Percentiles rank a stretch among this genome's conserved stretches.
Conservation (phyloP, 1,139 yeast species). For the Geotrichum phurueaensis region DNA sequence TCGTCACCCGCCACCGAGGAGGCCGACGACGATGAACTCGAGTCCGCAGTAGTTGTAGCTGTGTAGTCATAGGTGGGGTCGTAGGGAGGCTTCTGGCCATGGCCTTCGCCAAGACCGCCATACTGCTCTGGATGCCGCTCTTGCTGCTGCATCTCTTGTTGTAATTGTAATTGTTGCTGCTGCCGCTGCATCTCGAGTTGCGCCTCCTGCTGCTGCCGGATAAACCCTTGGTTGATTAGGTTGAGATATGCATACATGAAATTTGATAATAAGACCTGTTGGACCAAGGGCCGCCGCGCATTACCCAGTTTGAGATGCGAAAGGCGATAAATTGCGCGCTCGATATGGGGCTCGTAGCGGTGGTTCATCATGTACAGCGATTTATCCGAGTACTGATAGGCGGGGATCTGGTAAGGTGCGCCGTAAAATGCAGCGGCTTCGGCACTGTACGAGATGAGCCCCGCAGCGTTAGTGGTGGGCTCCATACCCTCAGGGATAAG, state of each 20-base stretch:
- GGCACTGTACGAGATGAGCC: constrained; percentile 23
- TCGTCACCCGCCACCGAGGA: constrained; percentile 27
- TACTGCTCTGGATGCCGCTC: not conserved
- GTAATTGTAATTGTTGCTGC: constrained; percentile 23
- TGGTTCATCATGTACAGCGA: constrained; percentile 38
- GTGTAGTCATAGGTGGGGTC: not conserved
- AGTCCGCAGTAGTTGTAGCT: constrained; percentile 19
- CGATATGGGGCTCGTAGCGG: constrained; percentile 90
- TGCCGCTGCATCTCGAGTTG: constrained; percentile 19
- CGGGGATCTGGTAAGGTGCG: constrained; percentile 37
- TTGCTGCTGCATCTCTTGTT: constrained; percentile 7
- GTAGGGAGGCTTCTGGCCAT: constrained; percentile 18
- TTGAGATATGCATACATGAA: constrained; percentile 97
- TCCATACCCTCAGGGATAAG: constrained; percentile 8
- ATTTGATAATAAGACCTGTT: constrained; percentile 86
- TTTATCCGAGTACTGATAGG: constrained; percentile 36
- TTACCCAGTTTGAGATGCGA: constrained; percentile 91
- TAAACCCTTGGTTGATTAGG: constrained; percentile 69
- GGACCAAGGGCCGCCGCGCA: constrained; percentile 82
- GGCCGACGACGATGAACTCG: constrained; percentile 26
- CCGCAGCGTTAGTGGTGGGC: constrained; percentile 12
- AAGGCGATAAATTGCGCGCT: constrained; percentile 86
- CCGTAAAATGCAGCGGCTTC: constrained; percentile 26
- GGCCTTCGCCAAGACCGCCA: constrained; percentile 13
- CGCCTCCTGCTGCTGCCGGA: constrained; percentile 32